These are phyloP conservation scores for Vanilla planifolia DNA, from an alignment of 106 monocot genomes.

Conservation along the genomic window DNA sequence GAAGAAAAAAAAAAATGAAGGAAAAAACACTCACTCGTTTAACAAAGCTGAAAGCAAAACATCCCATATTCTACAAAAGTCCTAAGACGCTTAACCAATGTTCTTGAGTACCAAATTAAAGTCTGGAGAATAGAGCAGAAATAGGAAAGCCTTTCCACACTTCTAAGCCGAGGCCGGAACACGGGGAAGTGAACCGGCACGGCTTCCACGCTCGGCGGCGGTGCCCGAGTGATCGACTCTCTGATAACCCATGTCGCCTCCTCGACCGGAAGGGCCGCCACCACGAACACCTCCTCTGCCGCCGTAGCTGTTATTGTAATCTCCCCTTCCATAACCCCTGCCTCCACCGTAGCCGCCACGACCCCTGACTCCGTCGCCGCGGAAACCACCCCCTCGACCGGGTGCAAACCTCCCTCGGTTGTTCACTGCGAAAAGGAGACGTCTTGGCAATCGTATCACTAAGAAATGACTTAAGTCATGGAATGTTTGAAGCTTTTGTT, in stretches of 20 bases:
- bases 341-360: conserved; percentile 45
- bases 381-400: conserved; percentile 37
- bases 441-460: neutral
- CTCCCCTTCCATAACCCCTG: conserved; percentile 46
- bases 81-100: too few relatives aligned
- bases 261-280: conserved; percentile 19
- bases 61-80: too few relatives aligned
- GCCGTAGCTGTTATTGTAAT: conserved; percentile 25
- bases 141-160: too few relatives aligned
- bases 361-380: conserved; percentile 37
- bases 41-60: too few relatives aligned
- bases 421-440: neutral
- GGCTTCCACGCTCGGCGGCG: conserved; percentile 24
- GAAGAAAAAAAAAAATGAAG: too few relatives aligned
- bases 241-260: conserved; percentile 37
- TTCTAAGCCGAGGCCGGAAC: neutral
- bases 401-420: conserved; percentile 29
- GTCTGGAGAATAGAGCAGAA: too few relatives aligned
- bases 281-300: conserved; percentile 34
- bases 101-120: too few relatives aligned
- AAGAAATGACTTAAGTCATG: neutral
- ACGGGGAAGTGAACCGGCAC: conserved; percentile 9
- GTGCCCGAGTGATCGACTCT: conserved; percentile 39
- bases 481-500: too few relatives aligned
- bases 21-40: too few relatives aligned